Evolutionary conservation across 2,329 filamentous ascomycete genomes (phyloP).

Genomic region (Alternaria conjuncta): DNA sequence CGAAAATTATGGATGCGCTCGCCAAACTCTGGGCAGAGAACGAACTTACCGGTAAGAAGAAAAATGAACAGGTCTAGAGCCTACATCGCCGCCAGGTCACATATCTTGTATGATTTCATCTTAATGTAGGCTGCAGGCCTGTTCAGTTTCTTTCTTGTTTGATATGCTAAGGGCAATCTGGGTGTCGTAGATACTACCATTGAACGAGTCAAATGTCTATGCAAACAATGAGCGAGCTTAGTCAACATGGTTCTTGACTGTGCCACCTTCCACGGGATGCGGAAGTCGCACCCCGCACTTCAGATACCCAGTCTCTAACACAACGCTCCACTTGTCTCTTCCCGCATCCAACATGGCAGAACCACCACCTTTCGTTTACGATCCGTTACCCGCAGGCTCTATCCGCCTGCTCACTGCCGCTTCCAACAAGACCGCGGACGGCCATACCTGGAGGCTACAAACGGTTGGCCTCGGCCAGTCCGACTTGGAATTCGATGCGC

Average conservation of each 20-base stretch:
- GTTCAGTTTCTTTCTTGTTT: no score
- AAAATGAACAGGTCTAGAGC: no score
- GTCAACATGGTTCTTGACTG: background rate
- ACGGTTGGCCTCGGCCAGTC: background rate
- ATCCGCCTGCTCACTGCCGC: background rate
- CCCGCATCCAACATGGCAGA: no score
- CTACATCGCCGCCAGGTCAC: no score
- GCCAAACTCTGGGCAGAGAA: background rate
- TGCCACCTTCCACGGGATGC: background rate
- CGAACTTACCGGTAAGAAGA: no score
- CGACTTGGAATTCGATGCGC: background rate
- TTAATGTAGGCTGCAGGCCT: no score
- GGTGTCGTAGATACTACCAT: no score
- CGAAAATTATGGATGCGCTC: background rate
- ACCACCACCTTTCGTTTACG: no score
- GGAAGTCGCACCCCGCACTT: background rate
- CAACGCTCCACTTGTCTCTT: background rate
- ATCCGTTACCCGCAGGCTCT: background rate
- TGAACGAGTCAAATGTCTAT: background rate
- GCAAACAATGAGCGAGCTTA: background rate
- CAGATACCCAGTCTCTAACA: background rate
- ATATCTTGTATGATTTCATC: no score
- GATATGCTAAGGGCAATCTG: no score
- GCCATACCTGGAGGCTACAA: background rate
- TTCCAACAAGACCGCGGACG: fast-evolving